phyloP scores from a whole-genome alignment of 441 rosid species.

The Gossypium davidsonii region DNA sequence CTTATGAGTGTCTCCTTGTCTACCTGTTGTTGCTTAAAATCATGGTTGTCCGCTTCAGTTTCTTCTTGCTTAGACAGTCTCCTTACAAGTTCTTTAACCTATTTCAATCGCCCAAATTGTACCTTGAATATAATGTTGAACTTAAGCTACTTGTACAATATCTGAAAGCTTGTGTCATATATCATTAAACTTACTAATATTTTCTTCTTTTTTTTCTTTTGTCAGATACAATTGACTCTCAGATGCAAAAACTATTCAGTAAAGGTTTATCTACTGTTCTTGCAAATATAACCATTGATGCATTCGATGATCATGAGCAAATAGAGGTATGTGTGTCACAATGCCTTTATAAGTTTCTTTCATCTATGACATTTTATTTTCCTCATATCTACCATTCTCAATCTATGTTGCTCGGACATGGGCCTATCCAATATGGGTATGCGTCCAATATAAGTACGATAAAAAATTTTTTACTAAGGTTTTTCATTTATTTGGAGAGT shows the following conservation, averaged over 20 bases:
- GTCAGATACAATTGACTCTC: conserved; percentile 60
- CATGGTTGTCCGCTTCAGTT: too few species aligned
- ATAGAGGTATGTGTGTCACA: conserved; percentile 57
- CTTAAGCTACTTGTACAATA: neutral
- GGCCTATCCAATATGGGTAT: neutral
- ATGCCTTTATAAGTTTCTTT: neutral
- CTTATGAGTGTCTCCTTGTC: too few species aligned
- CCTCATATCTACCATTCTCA: neutral
- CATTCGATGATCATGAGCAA: conserved; percentile 44
- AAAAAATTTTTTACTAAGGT: too few species aligned
- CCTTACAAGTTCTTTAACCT: too few species aligned
- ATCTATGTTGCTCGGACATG: neutral
- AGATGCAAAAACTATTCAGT: conserved; percentile 44
- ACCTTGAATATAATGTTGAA: too few species aligned
- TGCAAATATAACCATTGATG: conserved; percentile 50
- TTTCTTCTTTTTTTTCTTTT: conserved; percentile 14
- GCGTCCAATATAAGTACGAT: neutral
- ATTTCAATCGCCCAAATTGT: too few species aligned
- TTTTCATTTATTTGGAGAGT: too few species aligned
- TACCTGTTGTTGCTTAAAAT: too few species aligned
- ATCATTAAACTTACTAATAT: neutral
- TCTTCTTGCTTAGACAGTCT: too few species aligned
- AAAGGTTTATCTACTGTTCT: conserved; percentile 55
- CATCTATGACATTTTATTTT: neutral
- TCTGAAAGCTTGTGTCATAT: neutral